These are phyloP conservation scores for Termitomyces sp. DNA, from an alignment of 768 basidiomycete species.

Conservation along the genomic window DNA sequence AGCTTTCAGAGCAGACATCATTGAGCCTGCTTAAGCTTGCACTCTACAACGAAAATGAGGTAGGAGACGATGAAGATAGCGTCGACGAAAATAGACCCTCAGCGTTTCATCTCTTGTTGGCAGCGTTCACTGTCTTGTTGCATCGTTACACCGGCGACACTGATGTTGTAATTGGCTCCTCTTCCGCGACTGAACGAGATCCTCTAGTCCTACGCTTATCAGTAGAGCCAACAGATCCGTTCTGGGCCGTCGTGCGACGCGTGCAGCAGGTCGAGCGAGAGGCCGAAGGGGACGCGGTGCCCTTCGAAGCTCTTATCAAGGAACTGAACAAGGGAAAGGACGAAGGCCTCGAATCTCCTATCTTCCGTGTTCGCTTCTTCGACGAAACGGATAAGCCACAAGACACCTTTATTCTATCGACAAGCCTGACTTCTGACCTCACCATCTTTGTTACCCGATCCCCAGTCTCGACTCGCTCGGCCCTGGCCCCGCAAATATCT, in stretches of 20 bases:
- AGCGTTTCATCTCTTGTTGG: conserved; percentile 84
- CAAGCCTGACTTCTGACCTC: conserved; percentile 85
- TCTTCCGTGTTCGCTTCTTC: conserved; percentile 96
- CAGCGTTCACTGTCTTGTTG: conserved; percentile 87
- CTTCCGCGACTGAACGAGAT: conserved; percentile 65
- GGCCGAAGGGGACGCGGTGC: conserved; percentile 74
- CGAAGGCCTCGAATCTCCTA: conserved; percentile 52
- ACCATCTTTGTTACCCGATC: conserved; percentile 84
- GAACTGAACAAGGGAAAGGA: conserved; percentile 65
- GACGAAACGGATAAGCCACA: conserved; percentile 78
- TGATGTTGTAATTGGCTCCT: conserved; percentile 87
- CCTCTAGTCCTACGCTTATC: conserved; percentile 82
- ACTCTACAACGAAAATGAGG: conserved; percentile 56
- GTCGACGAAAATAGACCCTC: conserved; percentile 49
- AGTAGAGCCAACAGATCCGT: conserved; percentile 81
- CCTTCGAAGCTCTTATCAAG: conserved; percentile 71
- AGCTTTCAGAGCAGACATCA: conserved; percentile 70
- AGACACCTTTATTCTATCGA: conserved; percentile 71
- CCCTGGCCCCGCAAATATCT: conserved; percentile 69
- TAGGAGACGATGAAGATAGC: conserved; percentile 43
- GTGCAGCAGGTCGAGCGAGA: conserved; percentile 82
- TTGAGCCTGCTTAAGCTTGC: conserved; percentile 80
- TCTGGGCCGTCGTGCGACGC: conserved; percentile 81
- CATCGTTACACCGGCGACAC: conserved; percentile 96
- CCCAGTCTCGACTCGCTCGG: conserved; percentile 57